Evolutionary conservation across 371 early-diverging fungal genomes (phyloP), one percentile per base, ranked within the genome.

Genomic region (Circinella minor): DNA sequence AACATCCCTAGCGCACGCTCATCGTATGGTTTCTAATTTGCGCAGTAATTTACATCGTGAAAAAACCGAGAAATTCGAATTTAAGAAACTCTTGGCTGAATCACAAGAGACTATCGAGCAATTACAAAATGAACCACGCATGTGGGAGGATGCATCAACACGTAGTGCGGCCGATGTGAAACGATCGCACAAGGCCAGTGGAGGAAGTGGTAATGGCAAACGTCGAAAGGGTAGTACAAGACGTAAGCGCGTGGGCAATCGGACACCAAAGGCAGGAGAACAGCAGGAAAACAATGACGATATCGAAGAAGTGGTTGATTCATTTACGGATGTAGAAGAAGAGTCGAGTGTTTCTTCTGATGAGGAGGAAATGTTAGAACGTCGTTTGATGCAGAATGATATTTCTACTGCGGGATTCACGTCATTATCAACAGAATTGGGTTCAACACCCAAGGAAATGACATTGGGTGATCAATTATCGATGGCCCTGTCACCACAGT

Each of bases 91-190:
- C 76, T 71, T 90, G 13, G 85, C 88, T 0, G 89, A 90, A 49
- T 85, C 87, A 38, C 88, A 90, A 70, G 90, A 90, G 61, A 86
- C 80, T 8, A 89, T 90, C 69, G 89, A 89, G 62, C 81, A 79
- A n/a, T 55, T 89, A 69, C 81, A 85, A 11, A 78, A 86, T 55
- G 89, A 90, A 36, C 70, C 71, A 15, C 66, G 62, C 6, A 36
- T 71, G 47, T 74, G 74, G 74, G 68, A 68, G 11, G 73, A 73
- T 59, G 66, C 68, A 43, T 43, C 43, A 1, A 9, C 43, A 37
- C 55, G 66, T 14, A 36, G 63, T 34, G 27, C 57, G 7, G 27
- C 10, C 34, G 57, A 63, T 27, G 63, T 20, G 47, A 27, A 47
- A 48, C 63, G 48, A 47, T 48, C 48, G 27, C 43, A 61, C 63